Evolutionary conservation across 805 yeast genomes (phyloP), one percentile per base, ranked within the genome.

Genomic region (Jamesozyma piceae): DNA sequence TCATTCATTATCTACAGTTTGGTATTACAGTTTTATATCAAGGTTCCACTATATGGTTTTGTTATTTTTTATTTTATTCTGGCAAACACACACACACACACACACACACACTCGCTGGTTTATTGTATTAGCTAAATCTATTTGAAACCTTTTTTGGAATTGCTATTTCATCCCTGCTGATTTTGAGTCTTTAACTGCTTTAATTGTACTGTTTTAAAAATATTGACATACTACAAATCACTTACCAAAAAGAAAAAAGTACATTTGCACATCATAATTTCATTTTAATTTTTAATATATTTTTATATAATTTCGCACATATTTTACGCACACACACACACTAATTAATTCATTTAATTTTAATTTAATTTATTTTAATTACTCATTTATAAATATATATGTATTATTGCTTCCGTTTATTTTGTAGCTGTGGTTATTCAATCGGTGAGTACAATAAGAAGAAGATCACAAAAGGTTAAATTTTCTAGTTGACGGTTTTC

Each of bases 331-430:
- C 41, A 38, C 31, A 26, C 39, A 39, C 43, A 41, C 43, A 41
- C 43, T 47, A 47, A 47, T 47, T 47, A 42, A 47, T 47, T 47
- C 50, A 44, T 44, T 47, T 41, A 41, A 37, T 37, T 22, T 34
- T 40, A 8, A 28, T 19, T 9, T 37, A 24, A 8, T 26, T 15
- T 24, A 28, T 15, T 24, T 15, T 15, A 13, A n/a, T 24, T 24
- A n/a, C n/a, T 9, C 33, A 14, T 15, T 27, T 19, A n/a, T 26
- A 26, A 26, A 32, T 9, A 5, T 14, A 15, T 10, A 10, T 18
- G 14, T 20, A 17, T 20, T 26, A 26, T 8, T 11, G 11, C 8
- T 9, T 8, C 28, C 8, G 28, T 9, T 26, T 11, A 26, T 26
- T 26, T 26, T 9, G n/a, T n/a, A n/a, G n/a, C n/a, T n/a, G n/a